Percentiles rank a stretch among this genome's conserved stretches.
These are phyloP conservation scores for Alternaria alternata DNA, from an alignment of 2,329 filamentous ascomycete genomes.

Conservation along the genomic window DNA sequence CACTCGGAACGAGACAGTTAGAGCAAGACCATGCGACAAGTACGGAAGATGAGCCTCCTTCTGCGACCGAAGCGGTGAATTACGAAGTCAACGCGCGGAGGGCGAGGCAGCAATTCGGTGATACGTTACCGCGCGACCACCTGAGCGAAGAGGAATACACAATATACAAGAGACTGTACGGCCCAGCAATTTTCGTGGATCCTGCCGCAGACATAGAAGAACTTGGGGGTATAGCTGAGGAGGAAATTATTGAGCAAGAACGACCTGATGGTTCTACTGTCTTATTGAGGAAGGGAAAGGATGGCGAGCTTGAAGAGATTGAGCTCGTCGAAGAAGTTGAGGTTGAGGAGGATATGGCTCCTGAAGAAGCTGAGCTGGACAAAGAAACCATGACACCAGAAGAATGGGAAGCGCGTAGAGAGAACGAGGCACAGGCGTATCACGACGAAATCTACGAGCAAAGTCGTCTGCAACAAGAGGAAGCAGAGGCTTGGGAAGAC, in stretches of 20 bases:
- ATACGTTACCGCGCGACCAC: conserved; percentile 76
- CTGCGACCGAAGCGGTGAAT: conserved; percentile 34
- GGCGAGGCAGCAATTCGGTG: conserved; percentile 77
- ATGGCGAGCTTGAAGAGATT: conserved; percentile 70
- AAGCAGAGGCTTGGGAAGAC: conserved; percentile 49
- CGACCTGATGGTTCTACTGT: conserved; percentile 42
- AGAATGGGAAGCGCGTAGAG: conserved; percentile 46
- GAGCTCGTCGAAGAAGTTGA: conserved; percentile 43
- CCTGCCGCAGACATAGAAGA: conserved; percentile 61
- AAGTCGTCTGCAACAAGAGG: conserved; percentile 52
- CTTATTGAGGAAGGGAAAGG: conserved; percentile 63
- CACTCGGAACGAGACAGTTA: conserved; percentile 21
- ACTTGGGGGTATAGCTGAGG: conserved; percentile 56
- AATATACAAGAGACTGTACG: conserved; percentile 83
- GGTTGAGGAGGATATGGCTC: not conserved
- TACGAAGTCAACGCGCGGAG: conserved; percentile 72
- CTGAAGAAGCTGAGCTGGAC: conserved; percentile 39
- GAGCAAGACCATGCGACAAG: conserved; percentile 12
- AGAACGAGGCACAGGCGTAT: conserved; percentile 42
- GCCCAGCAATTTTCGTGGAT: conserved; percentile 71
- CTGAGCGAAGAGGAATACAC: conserved; percentile 74
- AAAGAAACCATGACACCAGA: conserved; percentile 37
- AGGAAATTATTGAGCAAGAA: conserved; percentile 53
- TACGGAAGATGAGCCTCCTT: conserved; percentile 9
- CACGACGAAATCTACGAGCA: conserved; percentile 52